Evolutionary conservation across 164 flowering plant genomes (phyloP).

Genomic region (Liriodendron chinense): DNA sequence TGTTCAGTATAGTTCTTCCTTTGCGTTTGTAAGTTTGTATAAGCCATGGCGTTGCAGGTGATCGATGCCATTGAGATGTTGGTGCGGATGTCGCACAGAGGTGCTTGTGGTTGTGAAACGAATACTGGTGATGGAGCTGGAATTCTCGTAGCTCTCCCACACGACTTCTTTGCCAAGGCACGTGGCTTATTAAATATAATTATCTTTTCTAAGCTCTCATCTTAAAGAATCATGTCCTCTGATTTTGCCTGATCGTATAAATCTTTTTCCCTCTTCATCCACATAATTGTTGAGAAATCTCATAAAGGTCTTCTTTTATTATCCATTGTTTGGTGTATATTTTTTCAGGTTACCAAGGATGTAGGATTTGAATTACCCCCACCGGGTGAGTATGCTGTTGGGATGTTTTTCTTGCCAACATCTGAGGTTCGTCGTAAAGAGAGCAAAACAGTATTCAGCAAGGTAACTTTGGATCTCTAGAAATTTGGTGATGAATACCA

Average conservation of each 20-base stretch:
- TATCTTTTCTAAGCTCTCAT: not conserved
- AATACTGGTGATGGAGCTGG: slow-evolving; percentile 99
- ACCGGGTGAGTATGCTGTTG: slow-evolving; percentile 88
- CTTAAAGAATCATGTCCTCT: not conserved
- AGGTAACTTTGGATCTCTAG: slow-evolving; percentile 47
- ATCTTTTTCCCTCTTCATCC: not conserved
- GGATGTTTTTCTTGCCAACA: slow-evolving; percentile 93
- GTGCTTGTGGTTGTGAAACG: slow-evolving; percentile 96
- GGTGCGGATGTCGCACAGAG: slow-evolving; percentile 91
- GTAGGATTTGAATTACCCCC: slow-evolving; percentile 82
- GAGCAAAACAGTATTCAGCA: slow-evolving; percentile 74
- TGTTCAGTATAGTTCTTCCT: no score
- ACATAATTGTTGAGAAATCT: not conserved
- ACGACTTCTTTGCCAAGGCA: slow-evolving; percentile 71
- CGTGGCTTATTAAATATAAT: not conserved
- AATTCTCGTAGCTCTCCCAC: slow-evolving; percentile 93
- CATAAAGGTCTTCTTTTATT: not conserved
- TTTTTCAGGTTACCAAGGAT: slow-evolving; percentile 62
- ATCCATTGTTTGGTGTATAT: slow-evolving; percentile 6
- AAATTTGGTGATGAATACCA: not conserved
- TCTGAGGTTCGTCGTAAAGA: slow-evolving; percentile 81
- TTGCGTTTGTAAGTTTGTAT: not conserved
- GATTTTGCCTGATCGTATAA: not conserved
- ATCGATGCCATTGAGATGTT: slow-evolving; percentile 94
- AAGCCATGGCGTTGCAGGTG: slow-evolving; percentile 40